Evolutionary conservation across 345 rosid genomes (phyloP).

Genomic region (Populus davidiana): DNA sequence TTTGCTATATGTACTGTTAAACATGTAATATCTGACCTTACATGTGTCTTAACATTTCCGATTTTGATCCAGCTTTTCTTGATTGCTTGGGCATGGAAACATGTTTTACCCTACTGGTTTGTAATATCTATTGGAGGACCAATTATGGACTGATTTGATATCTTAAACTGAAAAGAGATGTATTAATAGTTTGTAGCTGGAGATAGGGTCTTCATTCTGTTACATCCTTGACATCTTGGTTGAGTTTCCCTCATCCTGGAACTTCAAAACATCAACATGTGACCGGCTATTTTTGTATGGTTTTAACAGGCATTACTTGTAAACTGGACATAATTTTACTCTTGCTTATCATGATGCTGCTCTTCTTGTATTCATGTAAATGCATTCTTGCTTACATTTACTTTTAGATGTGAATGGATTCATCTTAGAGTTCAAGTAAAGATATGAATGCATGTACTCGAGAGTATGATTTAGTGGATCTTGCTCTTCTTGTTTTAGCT

Average conservation of each 20-base stretch:
- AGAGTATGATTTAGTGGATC: constrained; percentile 19
- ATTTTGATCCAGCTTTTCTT: not conserved
- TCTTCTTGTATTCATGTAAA: not conserved
- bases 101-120: not conserved
- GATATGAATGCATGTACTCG: constrained; percentile 2
- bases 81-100: not conserved
- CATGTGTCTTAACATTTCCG: not conserved
- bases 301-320: not conserved
- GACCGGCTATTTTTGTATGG: not conserved
- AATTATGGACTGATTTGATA: not conserved
- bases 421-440: not conserved
- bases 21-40: not conserved
- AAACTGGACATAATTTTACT: not conserved
- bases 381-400: not conserved
- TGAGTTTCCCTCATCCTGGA: not conserved
- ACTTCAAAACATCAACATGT: not conserved
- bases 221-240: not conserved
- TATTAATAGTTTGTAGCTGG: not conserved
- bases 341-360: not conserved
- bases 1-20: not conserved
- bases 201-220: not conserved
- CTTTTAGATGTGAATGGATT: not conserved
- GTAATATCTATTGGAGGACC: not conserved
- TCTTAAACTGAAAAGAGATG: not conserved
- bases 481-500: constrained; percentile 51